Base-by-base conservation (phyloP, 441 rosid species). In the Capsella rubella region DNA sequence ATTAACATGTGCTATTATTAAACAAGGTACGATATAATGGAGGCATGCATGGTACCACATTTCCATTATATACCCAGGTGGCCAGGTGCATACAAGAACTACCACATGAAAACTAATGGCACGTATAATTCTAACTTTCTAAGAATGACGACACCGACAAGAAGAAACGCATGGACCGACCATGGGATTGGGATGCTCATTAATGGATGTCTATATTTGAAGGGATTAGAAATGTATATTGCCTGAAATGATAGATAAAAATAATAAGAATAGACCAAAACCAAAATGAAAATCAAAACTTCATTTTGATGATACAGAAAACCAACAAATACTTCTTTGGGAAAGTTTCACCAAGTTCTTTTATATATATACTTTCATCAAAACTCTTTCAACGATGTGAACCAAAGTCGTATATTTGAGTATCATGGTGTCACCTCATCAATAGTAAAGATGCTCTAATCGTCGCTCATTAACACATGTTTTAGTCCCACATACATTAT, bases 61-160 rank as follows among this genome's bases (percentile, higher is more conserved):
- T 45, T 8, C 52, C 37, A 42, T 42, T 42, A 31, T 42, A 31
- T 46, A 58, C 25, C 51, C 3, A 18, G 31, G 16, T 59, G 29
- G 14, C 51, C 3, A 18, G 16, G 16, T 59, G 29, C 15, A 58
- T 10, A 25, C 50, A 60, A 60, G 40, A 62, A 4, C 40, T 4
- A 45, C 67, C 53, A 62, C 50, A 13, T 14, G 18, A 6, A 60
- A 47, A 49, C 57, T 13, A 32, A 64, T 64, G 56, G 54, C 42
- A 49, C 56, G 31, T 10, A 29, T 18, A 46, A 11, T 42, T 39
- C 6, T 40, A 21, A 40, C 10, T 35, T 0, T 37, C 46, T 43
- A 18, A 43, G 45, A 18, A 69, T 43, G 43, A 55, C 45, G 64
- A 55, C 64, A 68, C 55, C 6, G 31, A 13, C 13, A 8, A 68